Conservation (phyloP, 1,139 yeast species). For the Saccharomycopsis crataegensis region DNA sequence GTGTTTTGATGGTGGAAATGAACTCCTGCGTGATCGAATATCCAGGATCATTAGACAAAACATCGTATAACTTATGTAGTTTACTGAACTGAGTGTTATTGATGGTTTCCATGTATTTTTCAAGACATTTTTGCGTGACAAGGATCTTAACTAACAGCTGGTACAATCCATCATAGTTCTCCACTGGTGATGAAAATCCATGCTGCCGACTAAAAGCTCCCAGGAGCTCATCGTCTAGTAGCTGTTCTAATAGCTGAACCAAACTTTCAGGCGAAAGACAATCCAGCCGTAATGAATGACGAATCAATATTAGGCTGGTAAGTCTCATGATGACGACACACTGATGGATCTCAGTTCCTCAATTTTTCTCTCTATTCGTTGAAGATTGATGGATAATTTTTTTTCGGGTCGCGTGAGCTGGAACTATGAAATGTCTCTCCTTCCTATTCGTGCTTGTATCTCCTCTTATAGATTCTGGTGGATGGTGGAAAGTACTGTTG, state of each 20-base stretch:
- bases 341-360: no score
- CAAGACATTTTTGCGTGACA: conserved; percentile 5
- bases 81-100: conserved; percentile 6
- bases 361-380: no score
- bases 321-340: conserved; percentile 7
- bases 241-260: conserved; percentile 5
- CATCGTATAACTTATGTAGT: conserved; percentile 7
- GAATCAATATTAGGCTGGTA: conserved; percentile 8
- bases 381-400: no score
- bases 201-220: no score
- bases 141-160: conserved; percentile 10
- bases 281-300: conserved; percentile 11
- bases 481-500: no score
- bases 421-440: no score
- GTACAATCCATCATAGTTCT: conserved; percentile 7
- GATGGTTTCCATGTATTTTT: conserved; percentile 6
- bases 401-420: no score
- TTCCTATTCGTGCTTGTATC: no score
- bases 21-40: background rate
- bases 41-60: background rate
- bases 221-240: conserved; percentile 1
- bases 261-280: conserved; percentile 1
- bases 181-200: background rate
- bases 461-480: no score
- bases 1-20: background rate